Conservation (phyloP, 2,329 filamentous ascomycete species). For the Alternaria tenuissima region DNA sequence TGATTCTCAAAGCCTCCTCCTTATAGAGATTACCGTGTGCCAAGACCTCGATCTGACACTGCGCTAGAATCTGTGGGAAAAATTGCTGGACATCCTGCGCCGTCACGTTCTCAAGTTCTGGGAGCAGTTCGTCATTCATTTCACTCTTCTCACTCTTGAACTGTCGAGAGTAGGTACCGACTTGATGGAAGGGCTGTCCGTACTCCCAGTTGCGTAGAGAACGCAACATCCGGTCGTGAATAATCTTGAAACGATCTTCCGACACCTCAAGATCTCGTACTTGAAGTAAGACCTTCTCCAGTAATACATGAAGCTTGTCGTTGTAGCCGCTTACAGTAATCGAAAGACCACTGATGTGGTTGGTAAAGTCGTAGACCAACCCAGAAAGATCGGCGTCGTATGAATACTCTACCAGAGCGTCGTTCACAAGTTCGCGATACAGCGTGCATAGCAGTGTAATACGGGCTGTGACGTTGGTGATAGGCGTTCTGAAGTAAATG, state of each 20-base stretch:
- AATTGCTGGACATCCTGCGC: slow-evolving; percentile 80
- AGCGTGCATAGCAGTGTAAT: slow-evolving; percentile 80
- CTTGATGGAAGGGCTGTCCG: slow-evolving; percentile 87
- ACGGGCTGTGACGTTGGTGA: slow-evolving; percentile 80
- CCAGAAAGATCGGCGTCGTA: slow-evolving; percentile 96
- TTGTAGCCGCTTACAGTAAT: slow-evolving; percentile 90
- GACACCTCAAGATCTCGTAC: slow-evolving; percentile 86
- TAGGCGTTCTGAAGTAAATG: slow-evolving; percentile 79
- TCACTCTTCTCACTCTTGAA: slow-evolving; percentile 79
- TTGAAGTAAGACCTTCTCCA: slow-evolving; percentile 86
- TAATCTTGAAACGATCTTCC: slow-evolving; percentile 87
- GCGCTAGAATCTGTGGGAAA: slow-evolving; percentile 79
- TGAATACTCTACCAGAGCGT: slow-evolving; percentile 89
- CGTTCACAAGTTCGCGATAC: slow-evolving; percentile 85
- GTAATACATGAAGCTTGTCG: slow-evolving; percentile 88
- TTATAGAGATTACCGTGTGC: slow-evolving; percentile 94
- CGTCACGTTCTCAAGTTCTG: slow-evolving; percentile 78
- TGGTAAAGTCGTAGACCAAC: slow-evolving; percentile 79
- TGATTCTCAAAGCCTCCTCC: slow-evolving; percentile 87
- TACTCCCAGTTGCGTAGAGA: slow-evolving; percentile 87
- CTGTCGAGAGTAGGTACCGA: slow-evolving; percentile 83
- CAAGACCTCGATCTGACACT: slow-evolving; percentile 87
- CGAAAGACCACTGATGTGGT: slow-evolving; percentile 76
- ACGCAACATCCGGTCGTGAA: slow-evolving; percentile 83
- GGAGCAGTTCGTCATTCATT: slow-evolving; percentile 79